Percentiles rank a stretch among this genome's conserved stretches.
Conservation (phyloP, 2,329 filamentous ascomycete species). For the Zalaria obscura region DNA sequence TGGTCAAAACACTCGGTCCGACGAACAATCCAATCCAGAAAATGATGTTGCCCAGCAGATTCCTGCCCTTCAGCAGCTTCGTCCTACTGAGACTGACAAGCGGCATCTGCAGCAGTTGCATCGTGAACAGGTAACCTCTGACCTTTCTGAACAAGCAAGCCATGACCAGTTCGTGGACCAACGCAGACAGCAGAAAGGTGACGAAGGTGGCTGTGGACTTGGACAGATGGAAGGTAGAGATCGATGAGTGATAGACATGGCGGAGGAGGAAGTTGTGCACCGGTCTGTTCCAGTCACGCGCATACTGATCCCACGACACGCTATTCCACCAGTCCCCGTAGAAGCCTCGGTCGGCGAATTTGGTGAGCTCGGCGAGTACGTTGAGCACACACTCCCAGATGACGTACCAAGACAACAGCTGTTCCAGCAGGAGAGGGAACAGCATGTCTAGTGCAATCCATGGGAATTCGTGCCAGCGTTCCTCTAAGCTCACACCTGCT, state of each 20-base stretch:
- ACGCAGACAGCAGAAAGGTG: slow-evolving; percentile 58
- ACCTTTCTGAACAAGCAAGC: slow-evolving; percentile 69
- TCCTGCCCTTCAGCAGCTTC: slow-evolving; percentile 46
- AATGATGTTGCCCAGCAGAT: slow-evolving; percentile 55
- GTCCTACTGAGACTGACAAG: slow-evolving; percentile 54
- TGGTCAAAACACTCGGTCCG: slow-evolving; percentile 50
- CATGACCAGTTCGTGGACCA: slow-evolving; percentile 66
- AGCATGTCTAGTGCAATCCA: slow-evolving; percentile 63
- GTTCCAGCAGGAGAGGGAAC: slow-evolving; percentile 69
- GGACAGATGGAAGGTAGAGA: slow-evolving; percentile 56
- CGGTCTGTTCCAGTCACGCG: slow-evolving; percentile 68
- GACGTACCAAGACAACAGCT: slow-evolving; percentile 64
- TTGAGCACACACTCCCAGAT: slow-evolving; percentile 61
- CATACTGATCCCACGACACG: slow-evolving; percentile 60
- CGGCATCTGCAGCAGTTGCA: slow-evolving; percentile 63
- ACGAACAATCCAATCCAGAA: slow-evolving; percentile 73
- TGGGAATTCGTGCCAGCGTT: slow-evolving; percentile 54
- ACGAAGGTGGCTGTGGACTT: slow-evolving; percentile 60
- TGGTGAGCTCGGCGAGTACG: slow-evolving; percentile 60
- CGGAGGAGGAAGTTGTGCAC: slow-evolving; percentile 66
- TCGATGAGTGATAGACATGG: slow-evolving; percentile 67
- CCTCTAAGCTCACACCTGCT: slow-evolving; percentile 42
- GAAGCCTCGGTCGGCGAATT: slow-evolving; percentile 65
- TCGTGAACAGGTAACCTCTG: slow-evolving; percentile 55
- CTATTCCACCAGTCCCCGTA: slow-evolving; percentile 39